Percentiles rank a stretch among this genome's conserved stretches.
Evolutionary conservation across 345 rosid genomes (phyloP).

Genomic region (Stellera chamaejasme): DNA sequence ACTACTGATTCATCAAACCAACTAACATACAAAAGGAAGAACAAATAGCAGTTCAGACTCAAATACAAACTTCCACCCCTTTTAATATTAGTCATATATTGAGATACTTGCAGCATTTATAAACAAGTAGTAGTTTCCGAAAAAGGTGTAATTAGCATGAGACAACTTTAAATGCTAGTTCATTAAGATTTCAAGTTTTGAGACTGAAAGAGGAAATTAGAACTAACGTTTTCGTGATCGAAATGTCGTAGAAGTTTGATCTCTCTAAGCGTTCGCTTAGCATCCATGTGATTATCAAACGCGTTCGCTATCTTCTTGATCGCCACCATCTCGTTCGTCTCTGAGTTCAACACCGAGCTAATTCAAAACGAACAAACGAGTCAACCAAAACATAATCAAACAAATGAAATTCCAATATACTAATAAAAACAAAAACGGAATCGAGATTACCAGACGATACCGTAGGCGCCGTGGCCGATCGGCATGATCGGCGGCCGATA

Average conservation of each 20-base stretch:
- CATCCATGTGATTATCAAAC: conserved; percentile 92
- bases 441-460: conserved; percentile 82
- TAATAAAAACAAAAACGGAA: not conserved
- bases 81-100: no score
- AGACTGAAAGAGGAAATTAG: not conserved
- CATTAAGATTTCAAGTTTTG: not conserved
- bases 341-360: conserved; percentile 87
- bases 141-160: no score
- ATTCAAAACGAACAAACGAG: conserved; percentile 3
- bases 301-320: conserved; percentile 95
- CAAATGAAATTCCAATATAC: not conserved
- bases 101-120: no score
- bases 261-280: conserved; percentile 98
- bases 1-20: no score
- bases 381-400: not conserved
- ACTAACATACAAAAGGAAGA: no score
- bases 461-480: conserved; percentile 96
- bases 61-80: no score
- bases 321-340: conserved; percentile 93
- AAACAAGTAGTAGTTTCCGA: no score
- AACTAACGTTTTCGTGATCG: conserved; percentile 88
- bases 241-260: conserved; percentile 92
- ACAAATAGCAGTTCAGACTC: no score
- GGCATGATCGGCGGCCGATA: conserved; percentile 91
- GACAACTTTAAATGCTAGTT: not conserved